Conservation (phyloP, 345 rosid genomes). For the Toxicodendron radicans region DNA sequence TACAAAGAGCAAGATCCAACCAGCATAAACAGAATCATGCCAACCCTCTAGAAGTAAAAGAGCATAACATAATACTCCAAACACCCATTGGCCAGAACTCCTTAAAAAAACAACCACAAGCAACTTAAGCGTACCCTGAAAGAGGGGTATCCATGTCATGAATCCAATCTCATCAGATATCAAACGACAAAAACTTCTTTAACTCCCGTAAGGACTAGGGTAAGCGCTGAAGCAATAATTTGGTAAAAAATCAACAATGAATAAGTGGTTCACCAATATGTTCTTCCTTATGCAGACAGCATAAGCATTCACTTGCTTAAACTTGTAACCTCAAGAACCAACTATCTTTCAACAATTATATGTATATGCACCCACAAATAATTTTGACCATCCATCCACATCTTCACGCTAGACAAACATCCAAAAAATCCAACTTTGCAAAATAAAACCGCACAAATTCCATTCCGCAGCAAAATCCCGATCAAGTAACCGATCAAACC, state of each 20-base stretch:
- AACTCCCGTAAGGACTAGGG: background rate
- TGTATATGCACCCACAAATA: background rate
- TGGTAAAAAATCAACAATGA: background rate
- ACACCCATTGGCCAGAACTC: background rate
- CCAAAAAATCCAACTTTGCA: slow-evolving; percentile 5
- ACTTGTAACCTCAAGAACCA: background rate
- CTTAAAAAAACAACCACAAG: background rate
- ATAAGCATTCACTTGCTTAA: background rate
- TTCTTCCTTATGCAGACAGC: background rate
- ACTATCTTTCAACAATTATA: background rate
- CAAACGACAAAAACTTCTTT: background rate
- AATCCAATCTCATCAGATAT: background rate
- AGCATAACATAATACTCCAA: background rate
- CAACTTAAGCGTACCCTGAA: background rate
- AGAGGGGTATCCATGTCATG: background rate
- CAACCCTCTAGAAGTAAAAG: background rate
- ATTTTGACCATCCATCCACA: background rate
- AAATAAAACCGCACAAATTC: background rate
- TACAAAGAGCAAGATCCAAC: background rate
- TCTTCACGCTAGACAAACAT: slow-evolving; percentile 9
- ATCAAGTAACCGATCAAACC: slow-evolving; percentile 5
- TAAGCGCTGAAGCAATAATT: background rate
- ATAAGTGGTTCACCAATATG: background rate
- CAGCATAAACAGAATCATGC: background rate
- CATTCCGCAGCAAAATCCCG: background rate